These are phyloP conservation scores for Fusarium praegraminearum DNA, from an alignment of 2,329 filamentous ascomycete species.

Conservation along the genomic window DNA sequence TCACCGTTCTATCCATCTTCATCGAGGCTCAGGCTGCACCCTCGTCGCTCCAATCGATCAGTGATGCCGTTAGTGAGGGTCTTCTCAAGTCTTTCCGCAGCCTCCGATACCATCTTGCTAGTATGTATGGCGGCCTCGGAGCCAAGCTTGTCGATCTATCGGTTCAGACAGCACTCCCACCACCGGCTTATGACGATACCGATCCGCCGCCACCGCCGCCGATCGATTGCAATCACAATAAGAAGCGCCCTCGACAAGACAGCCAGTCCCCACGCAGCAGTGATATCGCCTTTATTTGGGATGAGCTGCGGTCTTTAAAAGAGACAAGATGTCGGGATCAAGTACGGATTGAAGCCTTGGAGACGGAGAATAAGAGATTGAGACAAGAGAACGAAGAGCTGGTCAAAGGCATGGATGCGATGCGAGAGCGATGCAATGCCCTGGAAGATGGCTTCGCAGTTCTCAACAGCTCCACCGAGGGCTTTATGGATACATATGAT, in stretches of 20 bases:
- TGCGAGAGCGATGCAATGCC: neutral
- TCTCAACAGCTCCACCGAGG: neutral
- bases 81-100: constrained; percentile 2
- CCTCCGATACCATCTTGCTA: constrained; percentile 18
- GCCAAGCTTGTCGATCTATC: constrained; percentile 13
- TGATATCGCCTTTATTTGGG: neutral
- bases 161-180: neutral
- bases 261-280: neutral
- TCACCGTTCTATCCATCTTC: constrained; percentile 22
- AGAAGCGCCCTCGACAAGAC: constrained; percentile 20
- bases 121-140: constrained; percentile 28
- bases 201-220: constrained; percentile 11
- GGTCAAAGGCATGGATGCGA: neutral
- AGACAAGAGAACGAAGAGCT: neutral
- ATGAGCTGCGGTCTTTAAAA: neutral
- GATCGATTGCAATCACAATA: constrained; percentile 1
- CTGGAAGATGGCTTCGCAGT: neutral
- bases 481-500: constrained; percentile 2
- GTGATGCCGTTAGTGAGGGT: constrained; percentile 16
- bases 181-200: constrained; percentile 8
- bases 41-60: neutral
- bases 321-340: neutral
- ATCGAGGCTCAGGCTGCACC: constrained; percentile 13
- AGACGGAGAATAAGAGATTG: neutral
- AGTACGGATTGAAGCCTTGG: neutral